Conservation (phyloP, 2,329 filamentous ascomycete genomes). For the Salinomyces thailandicus region DNA sequence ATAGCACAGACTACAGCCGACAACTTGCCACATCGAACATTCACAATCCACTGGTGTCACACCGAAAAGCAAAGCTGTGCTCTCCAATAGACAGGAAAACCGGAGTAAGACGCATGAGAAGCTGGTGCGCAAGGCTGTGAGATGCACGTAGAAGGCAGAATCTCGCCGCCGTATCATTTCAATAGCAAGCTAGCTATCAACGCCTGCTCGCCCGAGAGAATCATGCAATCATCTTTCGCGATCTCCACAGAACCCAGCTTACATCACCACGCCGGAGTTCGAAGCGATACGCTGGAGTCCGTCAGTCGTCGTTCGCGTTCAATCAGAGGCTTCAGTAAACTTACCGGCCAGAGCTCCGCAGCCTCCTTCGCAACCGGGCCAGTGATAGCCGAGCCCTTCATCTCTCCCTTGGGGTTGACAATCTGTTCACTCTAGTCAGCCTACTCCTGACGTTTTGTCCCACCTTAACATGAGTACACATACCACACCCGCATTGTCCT, state of each 20-base stretch:
- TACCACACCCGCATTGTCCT: slow-evolving; percentile 99
- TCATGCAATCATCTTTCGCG: background rate
- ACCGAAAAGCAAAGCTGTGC: too few species aligned
- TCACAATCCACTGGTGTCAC: too few species aligned
- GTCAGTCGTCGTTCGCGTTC: too few species aligned
- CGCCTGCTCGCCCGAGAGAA: slow-evolving; percentile 1
- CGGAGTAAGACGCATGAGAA: too few species aligned
- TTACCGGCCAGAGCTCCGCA: slow-evolving; percentile 96
- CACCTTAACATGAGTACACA: slow-evolving; percentile 35
- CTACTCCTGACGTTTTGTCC: background rate
- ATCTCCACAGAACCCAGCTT: slow-evolving; percentile 23
- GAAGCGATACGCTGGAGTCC: slow-evolving; percentile 93
- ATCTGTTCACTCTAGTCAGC: slow-evolving; percentile 48
- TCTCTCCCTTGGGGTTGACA: slow-evolving; percentile 99
- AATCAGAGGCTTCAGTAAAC: slow-evolving; percentile 32
- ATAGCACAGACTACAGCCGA: too few species aligned
- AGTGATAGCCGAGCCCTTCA: slow-evolving; percentile 99
- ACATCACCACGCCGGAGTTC: slow-evolving; percentile 99
- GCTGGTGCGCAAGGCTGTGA: too few species aligned
- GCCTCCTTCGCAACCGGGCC: slow-evolving; percentile 99
- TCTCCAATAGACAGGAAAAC: too few species aligned
- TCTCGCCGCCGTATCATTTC: slow-evolving; percentile 1
- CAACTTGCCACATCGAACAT: too few species aligned
- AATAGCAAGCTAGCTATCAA: slow-evolving; percentile 1
- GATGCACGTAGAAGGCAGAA: background rate